Percentiles rank a stretch among this genome's conserved stretches.
Evolutionary conservation across 768 basidiomycete species (phyloP).

Genomic region (Trametes cingulata): DNA sequence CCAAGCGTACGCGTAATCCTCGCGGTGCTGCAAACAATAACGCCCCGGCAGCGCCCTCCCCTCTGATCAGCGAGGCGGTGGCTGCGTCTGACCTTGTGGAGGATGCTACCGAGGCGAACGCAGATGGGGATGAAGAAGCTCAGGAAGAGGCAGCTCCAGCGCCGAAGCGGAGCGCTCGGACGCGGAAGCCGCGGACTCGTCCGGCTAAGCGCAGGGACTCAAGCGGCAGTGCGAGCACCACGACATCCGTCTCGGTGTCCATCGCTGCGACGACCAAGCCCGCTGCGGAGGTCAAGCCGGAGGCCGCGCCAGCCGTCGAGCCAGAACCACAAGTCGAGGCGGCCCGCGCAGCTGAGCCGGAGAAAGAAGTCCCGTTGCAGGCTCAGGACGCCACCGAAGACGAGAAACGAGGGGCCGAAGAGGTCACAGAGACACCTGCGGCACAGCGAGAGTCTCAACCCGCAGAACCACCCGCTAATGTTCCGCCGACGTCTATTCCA

Average conservation of each 20-base stretch:
- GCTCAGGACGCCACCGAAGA: neutral
- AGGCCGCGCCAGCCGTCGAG: neutral
- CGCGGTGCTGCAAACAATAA: constrained; percentile 38
- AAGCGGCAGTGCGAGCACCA: constrained; percentile 51
- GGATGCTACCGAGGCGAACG: constrained; percentile 25
- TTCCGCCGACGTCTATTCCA: neutral
- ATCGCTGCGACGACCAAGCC: constrained; percentile 30
- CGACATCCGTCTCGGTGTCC: constrained; percentile 37
- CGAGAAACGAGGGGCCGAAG: constrained; percentile 5
- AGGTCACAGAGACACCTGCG: neutral
- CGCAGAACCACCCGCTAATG: constrained; percentile 6
- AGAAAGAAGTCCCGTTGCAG: neutral
- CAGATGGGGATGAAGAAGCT: constrained; percentile 35
- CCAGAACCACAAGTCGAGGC: neutral
- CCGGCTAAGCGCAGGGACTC: constrained; percentile 44
- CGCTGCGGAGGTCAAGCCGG: constrained; percentile 1
- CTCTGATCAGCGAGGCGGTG: constrained; percentile 36
- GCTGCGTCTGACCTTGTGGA: constrained; percentile 38
- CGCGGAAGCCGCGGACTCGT: constrained; percentile 40
- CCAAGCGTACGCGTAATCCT: constrained; percentile 61
- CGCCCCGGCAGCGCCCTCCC: constrained; percentile 25
- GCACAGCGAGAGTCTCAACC: neutral
- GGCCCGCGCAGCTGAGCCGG: constrained; percentile 8
- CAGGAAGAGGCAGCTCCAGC: constrained; percentile 40
- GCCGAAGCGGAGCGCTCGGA: constrained; percentile 47